phyloP scores from a whole-genome alignment of 202 grass and related monocot species.

The Schoenoplectus triqueter region DNA sequence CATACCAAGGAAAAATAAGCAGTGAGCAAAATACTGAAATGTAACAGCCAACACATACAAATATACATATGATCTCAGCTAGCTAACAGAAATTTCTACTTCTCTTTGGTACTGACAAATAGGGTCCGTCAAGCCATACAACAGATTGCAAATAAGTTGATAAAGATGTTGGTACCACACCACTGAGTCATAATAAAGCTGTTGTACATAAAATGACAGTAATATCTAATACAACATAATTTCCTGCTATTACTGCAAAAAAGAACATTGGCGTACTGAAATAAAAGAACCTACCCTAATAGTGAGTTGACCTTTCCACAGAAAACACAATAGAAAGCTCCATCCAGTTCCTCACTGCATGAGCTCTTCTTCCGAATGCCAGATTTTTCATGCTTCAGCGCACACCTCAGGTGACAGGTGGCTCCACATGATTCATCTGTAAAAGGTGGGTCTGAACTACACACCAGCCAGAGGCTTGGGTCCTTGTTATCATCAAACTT shows the following conservation, averaged over 20 bases:
- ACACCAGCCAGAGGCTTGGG: constrained; percentile 89
- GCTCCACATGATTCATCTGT: constrained; percentile 64
- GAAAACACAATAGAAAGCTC: constrained; percentile 75
- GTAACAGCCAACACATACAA: constrained; percentile 1
- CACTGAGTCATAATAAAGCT: constrained; percentile 35
- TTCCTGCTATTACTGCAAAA: constrained; percentile 36
- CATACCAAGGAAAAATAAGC: not conserved
- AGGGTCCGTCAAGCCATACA: constrained; percentile 27
- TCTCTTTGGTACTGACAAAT: constrained; percentile 25
- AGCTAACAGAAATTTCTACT: constrained; percentile 25
- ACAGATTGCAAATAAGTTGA: not conserved
- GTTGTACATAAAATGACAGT: constrained; percentile 13
- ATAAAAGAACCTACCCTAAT: constrained; percentile 56
- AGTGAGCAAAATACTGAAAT: not conserved
- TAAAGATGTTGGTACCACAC: not conserved
- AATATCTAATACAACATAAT: constrained; percentile 22
- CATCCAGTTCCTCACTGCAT: constrained; percentile 65
- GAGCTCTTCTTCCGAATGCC: constrained; percentile 58
- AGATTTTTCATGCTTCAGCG: constrained; percentile 77
- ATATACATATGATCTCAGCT: not conserved
- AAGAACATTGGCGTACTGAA: not conserved
- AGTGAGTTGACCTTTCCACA: constrained; percentile 86
- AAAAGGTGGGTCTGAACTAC: constrained; percentile 84
- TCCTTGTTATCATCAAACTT: constrained; percentile 97
- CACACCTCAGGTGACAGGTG: constrained; percentile 89